Evolutionary conservation across 108 stramenopile species (phyloP).

Genomic region (Heterococcus sp.): DNA sequence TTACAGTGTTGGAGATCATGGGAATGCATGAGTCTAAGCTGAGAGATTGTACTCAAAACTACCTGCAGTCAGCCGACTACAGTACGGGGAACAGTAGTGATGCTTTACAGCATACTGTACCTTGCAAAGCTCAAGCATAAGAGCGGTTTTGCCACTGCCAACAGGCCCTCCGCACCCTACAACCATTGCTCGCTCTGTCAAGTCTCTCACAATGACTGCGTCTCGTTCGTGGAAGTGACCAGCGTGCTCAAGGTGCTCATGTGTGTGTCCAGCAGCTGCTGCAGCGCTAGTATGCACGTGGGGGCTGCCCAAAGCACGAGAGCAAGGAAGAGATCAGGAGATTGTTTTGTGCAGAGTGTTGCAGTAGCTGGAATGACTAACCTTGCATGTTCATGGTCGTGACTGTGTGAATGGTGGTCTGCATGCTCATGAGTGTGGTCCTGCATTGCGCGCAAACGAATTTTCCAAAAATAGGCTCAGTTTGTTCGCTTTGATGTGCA

Average conservation of each 20-base stretch:
- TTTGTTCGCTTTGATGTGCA: too few species aligned
- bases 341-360: neutral
- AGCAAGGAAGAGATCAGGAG: neutral
- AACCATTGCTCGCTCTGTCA: conserved; percentile 21
- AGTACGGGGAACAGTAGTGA: too few species aligned
- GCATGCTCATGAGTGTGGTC: neutral
- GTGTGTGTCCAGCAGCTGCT: conserved; percentile 36
- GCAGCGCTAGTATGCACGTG: neutral
- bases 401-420: conserved; percentile 4
- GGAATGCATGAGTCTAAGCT: too few species aligned
- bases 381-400: conserved; percentile 10
- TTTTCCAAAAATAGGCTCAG: too few species aligned
- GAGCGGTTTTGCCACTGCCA: conserved; percentile 40
- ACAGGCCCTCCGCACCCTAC: conserved; percentile 41
- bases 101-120: neutral
- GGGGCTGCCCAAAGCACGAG: neutral
- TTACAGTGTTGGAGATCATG: too few species aligned
- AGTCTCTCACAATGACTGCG: conserved; percentile 7
- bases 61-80: neutral
- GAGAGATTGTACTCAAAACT: neutral
- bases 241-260: conserved; percentile 41
- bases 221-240: conserved; percentile 31
- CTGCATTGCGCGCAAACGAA: too few species aligned
- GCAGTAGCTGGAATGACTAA: too few species aligned
- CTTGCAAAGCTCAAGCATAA: conserved; percentile 47